These are phyloP conservation scores for Starmera amethionina DNA, from an alignment of 805 yeast genomes.

Conservation along the genomic window DNA sequence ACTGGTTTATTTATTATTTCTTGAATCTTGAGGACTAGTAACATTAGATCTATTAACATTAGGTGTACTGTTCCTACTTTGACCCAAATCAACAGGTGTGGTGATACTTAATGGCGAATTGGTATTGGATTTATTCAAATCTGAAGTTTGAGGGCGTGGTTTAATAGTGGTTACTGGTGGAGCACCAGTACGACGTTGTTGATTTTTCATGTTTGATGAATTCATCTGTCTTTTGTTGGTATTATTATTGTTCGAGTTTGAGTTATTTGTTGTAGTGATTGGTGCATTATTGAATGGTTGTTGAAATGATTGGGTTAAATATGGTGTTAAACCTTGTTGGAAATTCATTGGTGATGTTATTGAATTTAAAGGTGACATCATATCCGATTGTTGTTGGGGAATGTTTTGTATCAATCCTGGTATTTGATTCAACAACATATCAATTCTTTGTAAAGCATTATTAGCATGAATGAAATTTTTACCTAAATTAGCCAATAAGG, in stretches of 20 bases:
- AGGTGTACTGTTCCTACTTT: constrained; percentile 3
- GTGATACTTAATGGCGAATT: background rate
- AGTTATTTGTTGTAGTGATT: too few species aligned
- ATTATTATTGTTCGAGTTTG: too few species aligned
- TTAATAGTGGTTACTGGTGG: constrained; percentile 1
- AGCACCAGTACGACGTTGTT: background rate
- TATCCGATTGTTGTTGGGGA: background rate
- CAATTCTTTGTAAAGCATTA: constrained; percentile 64
- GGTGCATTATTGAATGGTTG: constrained; percentile 2
- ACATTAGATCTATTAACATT: constrained; percentile 4
- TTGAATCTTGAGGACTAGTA: constrained; percentile 1
- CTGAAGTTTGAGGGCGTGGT: background rate
- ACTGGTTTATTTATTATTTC: background rate
- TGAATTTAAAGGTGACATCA: constrained; percentile 5
- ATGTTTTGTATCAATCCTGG: constrained; percentile 46
- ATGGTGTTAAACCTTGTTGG: constrained; percentile 9
- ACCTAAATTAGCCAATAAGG: constrained; percentile 65
- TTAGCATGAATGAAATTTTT: constrained; percentile 71
- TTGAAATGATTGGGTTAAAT: constrained; percentile 4
- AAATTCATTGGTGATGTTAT: constrained; percentile 5
- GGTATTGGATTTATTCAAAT: background rate
- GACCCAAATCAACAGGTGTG: background rate
- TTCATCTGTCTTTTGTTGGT: too few species aligned
- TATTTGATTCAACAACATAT: constrained; percentile 60
- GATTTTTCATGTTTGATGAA: constrained; percentile 1